Percentiles rank a stretch among this genome's conserved stretches.
Evolutionary conservation across 768 basidiomycete species (phyloP).

Genomic region (Agrocybe chaxingu): DNA sequence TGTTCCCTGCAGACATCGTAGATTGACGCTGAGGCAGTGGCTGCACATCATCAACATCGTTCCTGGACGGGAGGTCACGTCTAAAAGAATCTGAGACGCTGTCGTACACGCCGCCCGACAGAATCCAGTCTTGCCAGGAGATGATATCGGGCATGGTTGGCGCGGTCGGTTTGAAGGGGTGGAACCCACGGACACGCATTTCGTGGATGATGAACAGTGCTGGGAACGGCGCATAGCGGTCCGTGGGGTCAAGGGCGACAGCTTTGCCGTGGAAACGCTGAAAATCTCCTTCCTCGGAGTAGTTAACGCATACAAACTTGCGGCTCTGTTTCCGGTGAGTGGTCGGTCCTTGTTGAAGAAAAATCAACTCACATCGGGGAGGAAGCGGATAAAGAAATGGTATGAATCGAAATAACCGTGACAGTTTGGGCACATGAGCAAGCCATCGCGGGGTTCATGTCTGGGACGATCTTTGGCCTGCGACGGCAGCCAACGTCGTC

Average conservation of each 20-base stretch:
- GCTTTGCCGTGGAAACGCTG: conserved; percentile 27
- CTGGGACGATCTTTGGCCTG: conserved; percentile 12
- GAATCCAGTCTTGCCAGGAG: conserved; percentile 21
- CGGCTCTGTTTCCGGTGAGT: conserved; percentile 9
- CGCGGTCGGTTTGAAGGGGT: conserved; percentile 21
- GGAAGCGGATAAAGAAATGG: conserved; percentile 22
- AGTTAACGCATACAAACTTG: conserved; percentile 27
- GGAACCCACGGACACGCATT: conserved; percentile 27
- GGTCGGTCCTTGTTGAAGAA: neutral
- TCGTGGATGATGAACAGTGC: conserved; percentile 30
- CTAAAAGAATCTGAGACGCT: neutral
- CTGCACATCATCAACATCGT: too few relatives aligned
- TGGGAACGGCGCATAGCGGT: conserved; percentile 25
- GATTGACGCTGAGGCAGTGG: too few relatives aligned
- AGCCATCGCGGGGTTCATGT: conserved; percentile 20
- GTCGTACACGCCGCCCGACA: conserved; percentile 10
- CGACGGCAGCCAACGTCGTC: conserved; percentile 20
- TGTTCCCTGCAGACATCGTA: neutral
- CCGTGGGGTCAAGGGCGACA: conserved; percentile 24
- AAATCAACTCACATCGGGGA: conserved; percentile 20
- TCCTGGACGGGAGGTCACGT: too few relatives aligned
- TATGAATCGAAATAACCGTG: conserved; percentile 14
- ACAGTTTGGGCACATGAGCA: conserved; percentile 20
- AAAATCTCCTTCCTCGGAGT: conserved; percentile 9
- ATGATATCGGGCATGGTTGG: conserved; percentile 11